Evolutionary conservation across 495 filamentous ascomycete genomes (phyloP), one percentile per base, ranked within the genome.

Genomic region (Penicillium soppii): DNA sequence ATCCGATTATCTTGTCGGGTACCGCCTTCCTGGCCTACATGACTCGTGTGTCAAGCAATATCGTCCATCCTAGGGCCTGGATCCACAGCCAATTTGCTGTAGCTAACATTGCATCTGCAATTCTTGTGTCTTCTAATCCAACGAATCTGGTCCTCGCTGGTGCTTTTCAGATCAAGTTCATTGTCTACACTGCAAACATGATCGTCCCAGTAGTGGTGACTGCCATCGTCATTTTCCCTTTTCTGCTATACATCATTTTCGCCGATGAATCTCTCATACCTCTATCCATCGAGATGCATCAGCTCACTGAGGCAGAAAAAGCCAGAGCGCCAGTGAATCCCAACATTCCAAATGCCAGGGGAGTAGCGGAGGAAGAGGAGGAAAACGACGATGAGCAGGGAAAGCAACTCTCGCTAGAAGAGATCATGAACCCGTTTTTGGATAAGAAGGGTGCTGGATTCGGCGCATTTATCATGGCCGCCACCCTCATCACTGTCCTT

Each of bases 1-100:
- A 88, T 50, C 84, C 84, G 8, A 81, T 88, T 56, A 86, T 88
- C 39, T 55, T 88, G 13, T 85, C 82, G 3, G 84, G 84, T 7
- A 88, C 84, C 7, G 76, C 84, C 7, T 88, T 88, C 49, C 75
- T 88, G 4, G 82, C 84, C 3, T 88, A 88, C 57, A 87, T 88
- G 83, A 87, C 82, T 10, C 69, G 83, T 9, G 84, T 86, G 0
- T 85, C 82, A 3, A 82, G 78, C 70, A 87, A 87, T 58, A 88
- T 88, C 55, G 63, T 75, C 5, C 78, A 85, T 44, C 83, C 83
- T 2, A 66, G 81, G 47, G 84, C 84, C 0, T 88, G 84, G 84
- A 86, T 88, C 26, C 77, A 79, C 53, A 77, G 77, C n/a, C 83
- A 88, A 53, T 88, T 87, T 51, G 78, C 83, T 9, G 62, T 85